Evolutionary conservation across 345 rosid genomes (phyloP), one percentile per base, ranked within the genome.

Genomic region (Gossypium raimondii): DNA sequence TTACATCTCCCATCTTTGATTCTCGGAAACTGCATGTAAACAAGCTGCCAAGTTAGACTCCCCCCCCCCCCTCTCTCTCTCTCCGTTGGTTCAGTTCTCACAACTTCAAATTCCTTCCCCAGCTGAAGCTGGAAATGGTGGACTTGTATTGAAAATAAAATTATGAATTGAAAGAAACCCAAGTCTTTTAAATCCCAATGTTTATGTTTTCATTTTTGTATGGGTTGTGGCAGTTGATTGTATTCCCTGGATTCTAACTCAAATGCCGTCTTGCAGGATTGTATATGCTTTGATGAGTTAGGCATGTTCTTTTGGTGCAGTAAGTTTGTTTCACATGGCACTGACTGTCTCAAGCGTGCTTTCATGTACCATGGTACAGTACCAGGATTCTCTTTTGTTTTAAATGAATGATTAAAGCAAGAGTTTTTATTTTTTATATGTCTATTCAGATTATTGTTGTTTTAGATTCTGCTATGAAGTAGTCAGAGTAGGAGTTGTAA

Each of bases 301-400:
- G 76, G 76, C 5, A 60, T 73, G 76, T 73, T 29, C 76, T 50
- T 24, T 48, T 73, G 59, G 57, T 61, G 69, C 48, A 48, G 13
- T 25, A 24, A 63, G 68, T 50, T 73, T 25, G 67, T 62, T 62
- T 61, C 76, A 16, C 76, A 73, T 61, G 76, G 59, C 76, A 25
- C n/a, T 17, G 58, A 11, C 27, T 12, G 55, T 73, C 59, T 59
- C 68, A 9, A 16, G 48, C 4, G 25, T 16, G 68, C 76, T 45
- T 50, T 73, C 76, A 27, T 73, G 68, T 48, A 56, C 68, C 67
- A 48, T 73, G 68, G 76, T 73, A 73, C 29, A 3, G 61, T 20
- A 9, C 61, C 29, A 3, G 14, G 61, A 20, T 57, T 14, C 17
- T 51, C 60, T 38, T 61, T 73, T 59, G 25, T 20, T 56, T 57